A percentile compares a stretch with the other conserved stretches of the same genome.
These are phyloP conservation scores for Cenococcum geophilum DNA, from an alignment of 495 filamentous ascomycete species.

Conservation along the genomic window DNA sequence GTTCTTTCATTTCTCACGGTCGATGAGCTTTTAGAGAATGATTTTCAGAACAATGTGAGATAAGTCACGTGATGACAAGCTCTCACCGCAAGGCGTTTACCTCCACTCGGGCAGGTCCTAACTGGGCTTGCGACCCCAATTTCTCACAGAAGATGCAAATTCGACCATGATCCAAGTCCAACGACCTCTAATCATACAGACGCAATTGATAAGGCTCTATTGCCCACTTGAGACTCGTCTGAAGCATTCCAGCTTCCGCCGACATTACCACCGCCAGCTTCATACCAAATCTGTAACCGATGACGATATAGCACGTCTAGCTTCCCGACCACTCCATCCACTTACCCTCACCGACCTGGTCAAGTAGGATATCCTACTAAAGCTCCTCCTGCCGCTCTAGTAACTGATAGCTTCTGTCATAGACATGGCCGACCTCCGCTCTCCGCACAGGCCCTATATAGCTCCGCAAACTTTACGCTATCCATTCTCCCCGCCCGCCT, in stretches of 20 bases:
- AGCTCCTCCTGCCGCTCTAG: neutral
- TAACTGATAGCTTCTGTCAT: neutral
- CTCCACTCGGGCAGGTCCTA: neutral
- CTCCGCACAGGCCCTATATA: slow-evolving; percentile 67
- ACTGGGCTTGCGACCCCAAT: neutral
- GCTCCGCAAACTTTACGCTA: slow-evolving; percentile 90
- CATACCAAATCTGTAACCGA: slow-evolving; percentile 44
- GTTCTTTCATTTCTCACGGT: too few species aligned
- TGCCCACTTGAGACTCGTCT: slow-evolving; percentile 2
- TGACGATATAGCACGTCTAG: slow-evolving; percentile 70
- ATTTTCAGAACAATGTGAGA: neutral
- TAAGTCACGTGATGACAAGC: neutral
- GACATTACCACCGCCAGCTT: neutral
- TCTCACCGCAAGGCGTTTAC: slow-evolving; percentile 2
- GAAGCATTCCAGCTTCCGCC: neutral
- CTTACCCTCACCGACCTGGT: slow-evolving; percentile 84
- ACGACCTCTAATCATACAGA: slow-evolving; percentile 6
- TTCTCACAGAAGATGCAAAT: slow-evolving; percentile 1
- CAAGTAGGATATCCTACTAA: slow-evolving; percentile 49
- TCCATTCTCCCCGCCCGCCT: slow-evolving; percentile 88
- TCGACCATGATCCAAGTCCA: slow-evolving; percentile 1
- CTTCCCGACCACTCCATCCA: slow-evolving; percentile 68
- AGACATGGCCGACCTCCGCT: slow-evolving; percentile 90
- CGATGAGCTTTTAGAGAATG: too few species aligned
- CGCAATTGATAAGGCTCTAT: neutral